Percentiles rank a stretch among this genome's conserved stretches.
Conservation (phyloP, 1,284 basidiomycete species). For the Stereum hirsutum region DNA sequence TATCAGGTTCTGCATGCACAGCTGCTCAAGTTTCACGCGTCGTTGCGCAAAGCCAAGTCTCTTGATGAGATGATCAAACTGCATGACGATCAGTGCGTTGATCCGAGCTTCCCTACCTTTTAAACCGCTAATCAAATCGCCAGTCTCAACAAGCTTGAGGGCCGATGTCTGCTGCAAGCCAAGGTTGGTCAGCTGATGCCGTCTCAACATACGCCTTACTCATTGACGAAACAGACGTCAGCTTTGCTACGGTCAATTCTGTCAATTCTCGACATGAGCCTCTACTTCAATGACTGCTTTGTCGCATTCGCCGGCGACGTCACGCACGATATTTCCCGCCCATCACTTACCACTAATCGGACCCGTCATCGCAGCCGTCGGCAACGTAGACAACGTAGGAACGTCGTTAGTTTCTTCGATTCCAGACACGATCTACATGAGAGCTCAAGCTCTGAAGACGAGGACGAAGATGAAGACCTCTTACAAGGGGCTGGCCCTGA, state of each 20-base stretch:
- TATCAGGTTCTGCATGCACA: constrained; percentile 62
- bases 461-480: constrained; percentile 23
- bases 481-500: constrained; percentile 21
- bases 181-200: constrained; percentile 36
- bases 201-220: background rate
- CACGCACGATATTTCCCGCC: constrained; percentile 49
- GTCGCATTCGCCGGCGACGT: constrained; percentile 48
- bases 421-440: constrained; percentile 18
- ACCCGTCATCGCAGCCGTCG: constrained; percentile 50
- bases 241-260: constrained; percentile 56
- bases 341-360: constrained; percentile 37
- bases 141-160: constrained; percentile 56
- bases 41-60: constrained; percentile 46
- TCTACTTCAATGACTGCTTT: constrained; percentile 60
- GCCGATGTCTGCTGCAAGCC: constrained; percentile 56
- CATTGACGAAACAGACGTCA: constrained; percentile 51
- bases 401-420: constrained; percentile 54
- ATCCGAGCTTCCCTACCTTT: background rate
- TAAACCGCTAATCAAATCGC: background rate
- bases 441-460: constrained; percentile 30
- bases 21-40: constrained; percentile 46
- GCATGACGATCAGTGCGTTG: constrained; percentile 65
- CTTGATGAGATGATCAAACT: constrained; percentile 69
- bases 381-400: constrained; percentile 37
- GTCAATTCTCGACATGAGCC: constrained; percentile 64